These are phyloP conservation scores for Stachybotrys elegans DNA, from an alignment of 2,329 filamentous ascomycete species.

Conservation along the genomic window DNA sequence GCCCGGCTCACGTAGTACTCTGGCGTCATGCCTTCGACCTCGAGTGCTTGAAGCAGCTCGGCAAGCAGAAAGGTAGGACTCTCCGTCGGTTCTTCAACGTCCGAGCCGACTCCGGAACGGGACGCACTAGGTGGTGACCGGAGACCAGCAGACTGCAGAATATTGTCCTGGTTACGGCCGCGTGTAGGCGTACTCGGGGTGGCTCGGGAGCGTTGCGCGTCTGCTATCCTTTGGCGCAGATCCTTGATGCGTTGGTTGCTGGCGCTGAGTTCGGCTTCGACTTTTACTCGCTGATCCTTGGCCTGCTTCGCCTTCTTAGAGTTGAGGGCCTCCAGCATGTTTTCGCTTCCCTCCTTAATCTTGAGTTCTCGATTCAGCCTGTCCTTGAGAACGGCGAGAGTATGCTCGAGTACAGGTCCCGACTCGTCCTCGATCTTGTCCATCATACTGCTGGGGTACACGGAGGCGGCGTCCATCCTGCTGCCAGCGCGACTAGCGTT, in stretches of 20 bases:
- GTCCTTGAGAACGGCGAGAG: conserved; percentile 71
- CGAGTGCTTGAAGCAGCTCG: conserved; percentile 84
- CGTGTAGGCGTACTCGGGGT: conserved; percentile 49
- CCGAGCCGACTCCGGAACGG: conserved; percentile 52
- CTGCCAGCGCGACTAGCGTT: conserved; percentile 31
- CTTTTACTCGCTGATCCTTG: conserved; percentile 73
- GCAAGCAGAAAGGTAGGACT: conserved; percentile 88
- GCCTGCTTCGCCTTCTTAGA: conserved; percentile 94
- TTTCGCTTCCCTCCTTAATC: conserved; percentile 96
- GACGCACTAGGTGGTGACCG: conserved; percentile 55
- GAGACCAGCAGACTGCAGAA: conserved; percentile 40
- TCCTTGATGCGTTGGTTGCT: conserved; percentile 71
- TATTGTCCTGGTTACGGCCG: conserved; percentile 40
- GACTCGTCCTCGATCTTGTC: conserved; percentile 58
- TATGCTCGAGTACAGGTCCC: conserved; percentile 59
- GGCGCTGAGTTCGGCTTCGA: conserved; percentile 84
- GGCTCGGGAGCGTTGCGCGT: conserved; percentile 47
- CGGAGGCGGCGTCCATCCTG: conserved; percentile 27
- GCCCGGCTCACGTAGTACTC: conserved; percentile 94
- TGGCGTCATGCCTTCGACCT: conserved; percentile 78
- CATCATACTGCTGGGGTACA: conserved; percentile 34
- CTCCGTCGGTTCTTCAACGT: conserved; percentile 66
- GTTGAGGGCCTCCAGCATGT: conserved; percentile 91
- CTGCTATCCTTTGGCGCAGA: conserved; percentile 55
- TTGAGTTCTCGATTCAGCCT: conserved; percentile 92